Evolutionary conservation across 345 rosid species (phyloP), one percentile per base, ranked within the genome.

Genomic region (Aurinia saxatilis): DNA sequence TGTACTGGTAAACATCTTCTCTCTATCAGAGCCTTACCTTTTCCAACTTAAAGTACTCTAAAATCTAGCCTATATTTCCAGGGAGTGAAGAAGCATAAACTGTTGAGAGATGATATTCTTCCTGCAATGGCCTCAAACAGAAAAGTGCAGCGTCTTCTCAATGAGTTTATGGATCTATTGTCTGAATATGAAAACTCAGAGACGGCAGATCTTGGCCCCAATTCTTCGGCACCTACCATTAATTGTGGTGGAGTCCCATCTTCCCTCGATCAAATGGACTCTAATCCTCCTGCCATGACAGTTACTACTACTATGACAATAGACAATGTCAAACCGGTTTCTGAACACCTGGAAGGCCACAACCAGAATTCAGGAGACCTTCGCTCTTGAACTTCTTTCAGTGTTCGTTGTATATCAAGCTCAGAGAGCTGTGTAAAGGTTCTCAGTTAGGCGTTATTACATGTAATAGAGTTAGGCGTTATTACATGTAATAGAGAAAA

Each of bases 91-190:
- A 95, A 90, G 78, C 97, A 86, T 83, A 90, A 83, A 57, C 92
- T 90, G 57, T 72, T 93, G 54, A 70, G 82, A 67, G 89, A 90
- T 35, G 96, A 90, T 71, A 81, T 95, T 76, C 96, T 95, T 64
- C 97, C 99, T 4, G 96, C 97, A 37, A 82, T 87, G 92, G 99
- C 97, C 50, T 78, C 97, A 27, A 95, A 95, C 73, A 77, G 99
- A 50, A 95, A 90, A 78, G 99, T 95, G 35, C 99, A 95, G 79
- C 83, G 96, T 30, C 79, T 95, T 31, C 95, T 95, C 38, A 87
- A 83, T 19, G 99, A 95, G 74, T 95, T 95, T 64, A 82, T 90
- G 82, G 92, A 95, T 80, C 91, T 87, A 39, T 73, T 95, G 13
- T 90, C 97, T 35, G 99, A 95, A 76, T 95, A 90, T 61, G 91